phyloP scores from a whole-genome alignment of 225 moss, liverwort and hornwort species.

The Thuidium tamariscinum region DNA sequence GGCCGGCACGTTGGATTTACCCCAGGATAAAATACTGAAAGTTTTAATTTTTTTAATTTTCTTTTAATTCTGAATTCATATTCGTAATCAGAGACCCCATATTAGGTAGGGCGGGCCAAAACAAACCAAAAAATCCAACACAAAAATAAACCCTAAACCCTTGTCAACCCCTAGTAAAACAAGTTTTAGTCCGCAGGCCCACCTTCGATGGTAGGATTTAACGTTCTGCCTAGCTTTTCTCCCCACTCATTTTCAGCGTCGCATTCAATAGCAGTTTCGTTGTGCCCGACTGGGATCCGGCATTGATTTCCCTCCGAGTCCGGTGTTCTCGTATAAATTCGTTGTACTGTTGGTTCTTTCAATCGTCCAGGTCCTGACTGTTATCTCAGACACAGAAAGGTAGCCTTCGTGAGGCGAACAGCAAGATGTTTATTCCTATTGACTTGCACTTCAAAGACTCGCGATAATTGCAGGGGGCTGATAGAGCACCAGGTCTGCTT shows the following conservation, averaged over 20 bases:
- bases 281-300: neutral
- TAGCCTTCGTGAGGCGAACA: slow-evolving; percentile 7
- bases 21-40: too few species aligned
- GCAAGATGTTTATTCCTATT: slow-evolving; percentile 13
- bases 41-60: too few species aligned
- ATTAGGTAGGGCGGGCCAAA: too few species aligned
- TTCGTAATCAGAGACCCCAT: too few species aligned
- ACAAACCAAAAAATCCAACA: too few species aligned
- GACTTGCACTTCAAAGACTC: slow-evolving; percentile 18
- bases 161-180: too few species aligned
- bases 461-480: slow-evolving; percentile 8
- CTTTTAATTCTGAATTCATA: too few species aligned
- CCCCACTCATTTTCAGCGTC: neutral
- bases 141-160: too few species aligned
- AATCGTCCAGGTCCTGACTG: slow-evolving; percentile 6
- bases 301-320: neutral
- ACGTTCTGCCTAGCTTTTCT: too few species aligned
- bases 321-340: neutral
- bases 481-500: slow-evolving; percentile 5
- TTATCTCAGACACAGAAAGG: slow-evolving; percentile 19
- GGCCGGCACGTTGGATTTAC: too few species aligned
- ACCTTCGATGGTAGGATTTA: too few species aligned
- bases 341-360: neutral
- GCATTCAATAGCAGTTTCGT: neutral
- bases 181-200: too few species aligned